Evolutionary conservation across 2,329 filamentous ascomycete species (phyloP).

Genomic region (Annulohypoxylon truncatum): DNA sequence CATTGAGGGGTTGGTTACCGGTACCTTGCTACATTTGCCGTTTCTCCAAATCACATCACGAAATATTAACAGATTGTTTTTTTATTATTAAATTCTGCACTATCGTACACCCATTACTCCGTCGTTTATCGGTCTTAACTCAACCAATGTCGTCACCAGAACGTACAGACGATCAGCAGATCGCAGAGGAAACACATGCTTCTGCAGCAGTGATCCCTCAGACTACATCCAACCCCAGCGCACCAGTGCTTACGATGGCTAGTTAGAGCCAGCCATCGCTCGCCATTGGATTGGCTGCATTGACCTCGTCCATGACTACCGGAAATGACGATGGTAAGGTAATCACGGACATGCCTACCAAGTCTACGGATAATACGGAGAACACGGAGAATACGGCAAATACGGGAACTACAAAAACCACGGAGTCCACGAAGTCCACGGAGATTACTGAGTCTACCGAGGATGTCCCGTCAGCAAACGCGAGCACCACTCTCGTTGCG

Average conservation of each 20-base stretch:
- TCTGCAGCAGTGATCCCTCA: neutral
- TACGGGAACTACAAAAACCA: no score
- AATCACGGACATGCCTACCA: neutral
- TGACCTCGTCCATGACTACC: neutral
- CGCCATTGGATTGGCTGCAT: neutral
- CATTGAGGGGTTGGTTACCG: constrained; percentile 5
- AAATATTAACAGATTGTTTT: neutral
- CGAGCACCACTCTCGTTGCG: neutral
- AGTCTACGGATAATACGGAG: no score
- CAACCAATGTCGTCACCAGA: neutral
- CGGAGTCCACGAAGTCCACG: no score
- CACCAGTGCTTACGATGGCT: neutral
- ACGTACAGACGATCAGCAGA: neutral
- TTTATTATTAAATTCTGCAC: neutral
- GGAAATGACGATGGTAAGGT: neutral
- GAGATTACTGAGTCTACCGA: neutral
- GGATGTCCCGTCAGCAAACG: neutral
- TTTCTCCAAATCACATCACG: constrained; percentile 11
- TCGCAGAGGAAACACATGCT: neutral
- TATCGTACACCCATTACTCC: neutral
- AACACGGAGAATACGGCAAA: no score
- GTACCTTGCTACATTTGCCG: neutral
- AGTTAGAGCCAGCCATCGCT: constrained; percentile 15
- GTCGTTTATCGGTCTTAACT: neutral
- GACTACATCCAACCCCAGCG: neutral